Percentiles rank a stretch among this genome's conserved stretches.
These are phyloP conservation scores for Ascocoryne sarcoides DNA, from an alignment of 2,329 filamentous ascomycete species.

Conservation along the genomic window DNA sequence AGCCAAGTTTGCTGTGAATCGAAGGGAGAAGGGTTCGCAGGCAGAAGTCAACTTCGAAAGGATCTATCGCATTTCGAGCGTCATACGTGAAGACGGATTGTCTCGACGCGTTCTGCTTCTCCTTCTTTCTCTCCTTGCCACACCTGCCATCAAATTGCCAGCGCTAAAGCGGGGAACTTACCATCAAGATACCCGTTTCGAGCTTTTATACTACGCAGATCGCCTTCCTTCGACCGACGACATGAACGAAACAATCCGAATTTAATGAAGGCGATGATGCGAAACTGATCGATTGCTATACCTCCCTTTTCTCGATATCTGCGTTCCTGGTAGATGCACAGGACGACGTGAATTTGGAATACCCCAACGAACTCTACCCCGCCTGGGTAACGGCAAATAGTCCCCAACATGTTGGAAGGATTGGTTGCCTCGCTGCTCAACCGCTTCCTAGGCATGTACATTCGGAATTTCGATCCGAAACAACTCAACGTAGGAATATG, in stretches of 20 bases:
- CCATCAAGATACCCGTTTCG: background rate
- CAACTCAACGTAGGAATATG: conserved; percentile 98
- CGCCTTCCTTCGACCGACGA: background rate
- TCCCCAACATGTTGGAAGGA: conserved; percentile 82
- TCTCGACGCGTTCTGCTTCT: background rate
- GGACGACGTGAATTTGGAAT: conserved; percentile 8
- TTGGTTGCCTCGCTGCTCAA: conserved; percentile 95
- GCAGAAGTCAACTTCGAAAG: background rate
- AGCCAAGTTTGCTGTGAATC: background rate
- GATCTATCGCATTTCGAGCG: background rate
- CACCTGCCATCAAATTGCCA: background rate
- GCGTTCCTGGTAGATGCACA: conserved; percentile 13
- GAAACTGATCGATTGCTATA: conserved; percentile 3
- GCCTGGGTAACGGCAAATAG: conserved; percentile 64
- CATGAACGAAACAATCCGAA: no score
- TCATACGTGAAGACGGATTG: background rate
- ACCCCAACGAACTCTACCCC: conserved; percentile 33
- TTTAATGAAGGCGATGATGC: conserved; percentile 13
- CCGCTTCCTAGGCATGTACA: conserved; percentile 99
- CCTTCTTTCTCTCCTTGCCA: background rate
- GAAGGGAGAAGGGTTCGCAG: background rate
- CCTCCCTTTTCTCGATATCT: conserved; percentile 1
- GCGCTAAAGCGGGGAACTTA: conserved; percentile 8
- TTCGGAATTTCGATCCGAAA: conserved; percentile 97
- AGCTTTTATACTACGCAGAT: no score